Base-by-base conservation (phyloP, 495 filamentous ascomycete species). In the Penicillium pulvis region DNA sequence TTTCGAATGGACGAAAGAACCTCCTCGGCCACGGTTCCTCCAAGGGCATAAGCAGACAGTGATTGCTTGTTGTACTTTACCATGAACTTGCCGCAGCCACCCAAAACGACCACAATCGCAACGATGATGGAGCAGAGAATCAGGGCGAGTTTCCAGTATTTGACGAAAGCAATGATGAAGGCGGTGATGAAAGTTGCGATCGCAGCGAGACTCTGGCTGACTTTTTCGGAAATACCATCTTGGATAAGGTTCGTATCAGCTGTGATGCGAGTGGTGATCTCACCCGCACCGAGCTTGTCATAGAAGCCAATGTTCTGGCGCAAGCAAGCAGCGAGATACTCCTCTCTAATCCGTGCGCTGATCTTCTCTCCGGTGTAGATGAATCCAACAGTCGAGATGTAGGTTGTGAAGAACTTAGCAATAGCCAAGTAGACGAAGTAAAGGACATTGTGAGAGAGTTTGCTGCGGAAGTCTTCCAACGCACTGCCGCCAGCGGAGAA, bases 141-240 rank as follows among this genome's bases (percentile, higher is more conserved):
- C 11, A 62, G 71, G 12, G 73, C 72, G 2, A 77, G 57, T 33
- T 59, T 62, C 26, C 71, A 63, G 47, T 85, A 71, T 64, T 83
- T 85, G 59, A 83, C 77, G 59, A 87, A 87, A 11, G 83, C 83
- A 7, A 87, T 81, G 26, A 86, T 73, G 56, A 86, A 88, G 0
- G 83, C 79, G 8, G 79, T 79, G n/a, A 87, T 61, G 63, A 89
- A 87, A 61, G 83, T 86, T 16, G 82, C 77, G 3, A 85, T 53
- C 43, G 77, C 81, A 39, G 78, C 72, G 49, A 88, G 69, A 47
- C 76, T 79, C 0, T 87, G 76, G 28, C 85, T 85, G 10, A 87
- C 84, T 62, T 89, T 89, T 67, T 89, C 85, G 0, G 81, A 82
- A 6, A 84, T 87, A 39, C 86, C 86, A 1, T 77, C 77, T 31